Base-by-base conservation (phyloP, 1,284 basidiomycete genomes). In the Pseudozyma sp. region DNA sequence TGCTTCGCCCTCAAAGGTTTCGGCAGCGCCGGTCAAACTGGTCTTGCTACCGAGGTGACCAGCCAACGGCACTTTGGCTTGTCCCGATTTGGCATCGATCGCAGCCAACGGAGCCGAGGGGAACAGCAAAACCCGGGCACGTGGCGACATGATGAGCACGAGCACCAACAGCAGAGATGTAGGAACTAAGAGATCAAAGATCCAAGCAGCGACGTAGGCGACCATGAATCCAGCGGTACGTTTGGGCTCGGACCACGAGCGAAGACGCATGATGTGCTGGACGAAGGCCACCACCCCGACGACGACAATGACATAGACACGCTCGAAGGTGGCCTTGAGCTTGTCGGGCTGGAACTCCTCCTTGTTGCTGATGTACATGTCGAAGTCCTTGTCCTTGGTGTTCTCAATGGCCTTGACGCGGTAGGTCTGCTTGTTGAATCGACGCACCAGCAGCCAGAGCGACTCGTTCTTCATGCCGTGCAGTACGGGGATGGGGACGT, bases 341-440 rank as follows among this genome's bases (percentile, higher is more conserved):
- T 87, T 88, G 70, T 88, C 87, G 1, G 87, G 85, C 5, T 86
- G 84, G 75, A 88, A 87, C 58, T 87, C 85, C 61, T 88, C 87
- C 44, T 87, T 79, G 14, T 83, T 81, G 10, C 85, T 80, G 16
- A 85, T 85, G 62, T 87, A 86, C 31, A 88, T 84, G 75, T 88
- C 87, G 30, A 88, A 61, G 58, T 71, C 67, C 19, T 39, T 62
- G 33, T 82, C 79, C 49, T 66, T 52, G 31, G 72, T 68, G 14
- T 72, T 71, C 8, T 77, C 61, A 24, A 85, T 60, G 7, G 81
- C 84, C 48, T 85, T 84, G 49, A 87, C 85, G 54, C 86, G 84
- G 69, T 85, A 86, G 8, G 85, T 77, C 84, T 86, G 86, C 80
- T 86, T 86, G 79, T 87, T 86, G 78, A 87, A 87, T 8, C 87